Percentiles rank a stretch among this genome's conserved stretches.
phyloP scores from a whole-genome alignment of 306 rosid species.

The Sindora glabra region DNA sequence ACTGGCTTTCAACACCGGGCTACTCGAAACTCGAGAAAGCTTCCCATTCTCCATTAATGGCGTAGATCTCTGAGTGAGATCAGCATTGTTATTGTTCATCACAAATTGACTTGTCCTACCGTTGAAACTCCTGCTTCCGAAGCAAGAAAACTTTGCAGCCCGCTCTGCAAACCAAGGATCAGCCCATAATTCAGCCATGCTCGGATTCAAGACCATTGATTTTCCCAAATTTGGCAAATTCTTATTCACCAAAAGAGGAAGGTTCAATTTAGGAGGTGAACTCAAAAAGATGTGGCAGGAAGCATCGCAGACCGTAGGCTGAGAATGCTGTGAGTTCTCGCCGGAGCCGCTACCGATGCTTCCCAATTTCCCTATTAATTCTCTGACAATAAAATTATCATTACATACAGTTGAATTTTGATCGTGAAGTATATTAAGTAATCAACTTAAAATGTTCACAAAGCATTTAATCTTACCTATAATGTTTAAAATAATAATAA shows the following conservation, averaged over 20 bases:
- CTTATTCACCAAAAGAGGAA: slow-evolving; percentile 19
- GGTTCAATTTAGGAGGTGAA: slow-evolving; percentile 55
- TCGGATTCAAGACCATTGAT: slow-evolving; percentile 47
- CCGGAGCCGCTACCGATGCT: slow-evolving; percentile 39
- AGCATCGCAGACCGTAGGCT: neutral
- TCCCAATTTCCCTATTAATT: slow-evolving; percentile 62
- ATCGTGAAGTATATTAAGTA: too few relatives aligned
- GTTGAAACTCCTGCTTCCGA: slow-evolving; percentile 82
- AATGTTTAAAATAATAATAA: too few relatives aligned
- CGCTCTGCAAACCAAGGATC: slow-evolving; percentile 94
- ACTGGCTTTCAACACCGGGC: slow-evolving; percentile 54
- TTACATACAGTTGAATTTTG: slow-evolving; percentile 47
- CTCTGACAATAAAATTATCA: slow-evolving; percentile 51
- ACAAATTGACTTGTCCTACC: slow-evolving; percentile 39
- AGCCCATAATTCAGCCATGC: slow-evolving; percentile 50
- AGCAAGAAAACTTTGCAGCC: slow-evolving; percentile 87
- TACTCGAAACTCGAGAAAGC: slow-evolving; percentile 64
- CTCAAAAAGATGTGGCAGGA: slow-evolving; percentile 52
- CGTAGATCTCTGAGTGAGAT: slow-evolving; percentile 10
- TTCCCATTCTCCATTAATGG: slow-evolving; percentile 24
- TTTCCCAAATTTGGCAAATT: slow-evolving; percentile 24
- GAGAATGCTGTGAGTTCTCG: slow-evolving; percentile 47
- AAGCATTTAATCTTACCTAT: too few relatives aligned
- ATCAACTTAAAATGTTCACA: too few relatives aligned
- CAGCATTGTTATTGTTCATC: slow-evolving; percentile 34